Evolutionary conservation across 2,329 filamentous ascomycete genomes (phyloP).

Genomic region (Claviceps spartinae): DNA sequence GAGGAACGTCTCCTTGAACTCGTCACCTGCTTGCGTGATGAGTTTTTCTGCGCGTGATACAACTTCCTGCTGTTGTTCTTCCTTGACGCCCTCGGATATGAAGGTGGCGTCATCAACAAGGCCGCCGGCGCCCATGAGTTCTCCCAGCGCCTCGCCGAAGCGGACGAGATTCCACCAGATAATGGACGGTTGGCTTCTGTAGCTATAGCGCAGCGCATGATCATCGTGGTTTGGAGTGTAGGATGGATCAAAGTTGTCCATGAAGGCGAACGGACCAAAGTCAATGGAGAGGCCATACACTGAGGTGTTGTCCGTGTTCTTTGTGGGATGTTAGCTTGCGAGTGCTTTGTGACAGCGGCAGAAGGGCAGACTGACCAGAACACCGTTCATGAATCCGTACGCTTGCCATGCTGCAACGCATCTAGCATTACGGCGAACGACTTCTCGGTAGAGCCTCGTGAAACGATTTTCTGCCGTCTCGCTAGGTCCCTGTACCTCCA

Average conservation of each 20-base stretch:
- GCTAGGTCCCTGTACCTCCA: slow-evolving; percentile 51
- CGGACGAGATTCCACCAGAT: slow-evolving; percentile 98
- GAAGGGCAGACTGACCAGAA: slow-evolving; percentile 37
- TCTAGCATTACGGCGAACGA: slow-evolving; percentile 70
- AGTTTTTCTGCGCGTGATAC: slow-evolving; percentile 69
- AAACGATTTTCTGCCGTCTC: slow-evolving; percentile 74
- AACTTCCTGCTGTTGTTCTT: slow-evolving; percentile 52
- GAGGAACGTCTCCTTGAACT: slow-evolving; percentile 79
- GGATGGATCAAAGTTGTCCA: slow-evolving; percentile 87
- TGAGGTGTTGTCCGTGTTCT: slow-evolving; percentile 94
- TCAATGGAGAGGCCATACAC: slow-evolving; percentile 81
- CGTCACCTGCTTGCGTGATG: slow-evolving; percentile 68
- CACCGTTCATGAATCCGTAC: slow-evolving; percentile 98
- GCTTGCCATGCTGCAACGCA: slow-evolving; percentile 93
- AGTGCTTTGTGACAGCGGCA: neutral
- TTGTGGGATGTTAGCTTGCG: slow-evolving; percentile 9
- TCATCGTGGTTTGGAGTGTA: slow-evolving; percentile 99
- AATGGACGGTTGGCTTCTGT: slow-evolving; percentile 86
- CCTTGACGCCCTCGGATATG: slow-evolving; percentile 52
- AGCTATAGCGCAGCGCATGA: slow-evolving; percentile 71
- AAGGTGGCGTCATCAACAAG: slow-evolving; percentile 61
- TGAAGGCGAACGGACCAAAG: slow-evolving; percentile 93
- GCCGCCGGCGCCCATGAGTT: slow-evolving; percentile 67
- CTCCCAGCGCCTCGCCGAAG: slow-evolving; percentile 76
- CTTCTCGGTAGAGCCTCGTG: slow-evolving; percentile 72